Evolutionary conservation across 1,284 basidiomycete species (phyloP).

Genomic region (Ganoderma sinense): DNA sequence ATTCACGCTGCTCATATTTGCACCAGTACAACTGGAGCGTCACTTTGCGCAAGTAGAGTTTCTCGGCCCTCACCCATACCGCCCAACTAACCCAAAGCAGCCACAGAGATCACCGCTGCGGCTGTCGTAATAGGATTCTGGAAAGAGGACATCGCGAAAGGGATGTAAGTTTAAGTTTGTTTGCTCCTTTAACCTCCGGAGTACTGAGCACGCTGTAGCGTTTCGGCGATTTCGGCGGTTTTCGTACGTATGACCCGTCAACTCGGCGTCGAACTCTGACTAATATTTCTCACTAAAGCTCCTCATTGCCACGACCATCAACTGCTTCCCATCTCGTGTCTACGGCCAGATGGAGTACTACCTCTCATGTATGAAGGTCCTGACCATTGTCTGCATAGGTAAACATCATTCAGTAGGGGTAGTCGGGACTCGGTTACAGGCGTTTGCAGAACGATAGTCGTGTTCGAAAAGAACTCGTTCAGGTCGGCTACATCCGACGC

Average conservation of each 20-base stretch:
- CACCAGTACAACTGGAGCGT: constrained; percentile 42
- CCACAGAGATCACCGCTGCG: constrained; percentile 40
- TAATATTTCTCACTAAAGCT: constrained; percentile 58
- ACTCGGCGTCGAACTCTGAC: background rate
- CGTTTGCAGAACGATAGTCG: no score
- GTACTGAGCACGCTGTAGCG: constrained; percentile 14
- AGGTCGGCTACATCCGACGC: no score
- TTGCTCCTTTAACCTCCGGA: background rate
- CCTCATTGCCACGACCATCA: constrained; percentile 60
- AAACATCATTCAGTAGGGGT: constrained; percentile 6
- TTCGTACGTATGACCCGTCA: constrained; percentile 29
- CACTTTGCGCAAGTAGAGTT: constrained; percentile 35
- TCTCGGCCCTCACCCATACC: no score
- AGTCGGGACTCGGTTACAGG: no score
- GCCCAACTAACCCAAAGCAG: constrained; percentile 18
- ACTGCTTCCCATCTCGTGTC: constrained; percentile 38
- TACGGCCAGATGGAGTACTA: constrained; percentile 49
- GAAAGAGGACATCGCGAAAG: constrained; percentile 22
- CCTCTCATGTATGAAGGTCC: constrained; percentile 47
- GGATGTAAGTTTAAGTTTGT: constrained; percentile 32
- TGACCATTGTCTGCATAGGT: constrained; percentile 45
- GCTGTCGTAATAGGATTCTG: constrained; percentile 36
- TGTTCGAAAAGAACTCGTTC: no score
- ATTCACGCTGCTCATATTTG: background rate
- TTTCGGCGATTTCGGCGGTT: constrained; percentile 26